These are phyloP conservation scores for Meyerozyma elateridarum DNA, from an alignment of 1,139 yeast genomes.

Conservation along the genomic window DNA sequence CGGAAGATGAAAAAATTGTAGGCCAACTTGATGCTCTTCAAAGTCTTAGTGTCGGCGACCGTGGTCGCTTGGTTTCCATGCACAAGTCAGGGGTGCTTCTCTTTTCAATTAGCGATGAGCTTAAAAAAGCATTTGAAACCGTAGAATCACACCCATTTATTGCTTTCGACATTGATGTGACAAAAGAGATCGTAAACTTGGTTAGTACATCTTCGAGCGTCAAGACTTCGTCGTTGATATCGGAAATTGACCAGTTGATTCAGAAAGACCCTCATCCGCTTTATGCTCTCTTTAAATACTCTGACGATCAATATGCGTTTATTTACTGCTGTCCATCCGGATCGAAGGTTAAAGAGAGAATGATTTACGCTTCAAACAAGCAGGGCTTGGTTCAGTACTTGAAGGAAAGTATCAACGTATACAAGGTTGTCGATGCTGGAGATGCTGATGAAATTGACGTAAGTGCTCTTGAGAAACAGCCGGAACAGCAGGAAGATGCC, in stretches of 20 bases:
- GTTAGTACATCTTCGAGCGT: slow-evolving; percentile 6
- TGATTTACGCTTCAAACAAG: slow-evolving; percentile 87
- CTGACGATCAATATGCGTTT: slow-evolving; percentile 40
- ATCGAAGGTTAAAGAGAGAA: slow-evolving; percentile 83
- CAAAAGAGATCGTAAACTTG: slow-evolving; percentile 25
- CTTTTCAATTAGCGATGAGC: slow-evolving; percentile 24
- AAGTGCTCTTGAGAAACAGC: slow-evolving; percentile 20
- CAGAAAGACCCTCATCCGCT: slow-evolving; percentile 26
- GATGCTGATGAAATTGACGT: slow-evolving; percentile 63
- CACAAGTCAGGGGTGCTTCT: slow-evolving; percentile 20
- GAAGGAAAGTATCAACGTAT: slow-evolving; percentile 20
- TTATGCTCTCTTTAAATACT: slow-evolving; percentile 52
- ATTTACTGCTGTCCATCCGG: slow-evolving; percentile 89
- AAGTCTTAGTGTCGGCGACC: slow-evolving; percentile 24
- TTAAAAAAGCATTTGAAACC: slow-evolving; percentile 20
- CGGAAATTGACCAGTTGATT: neutral
- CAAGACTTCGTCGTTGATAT: neutral
- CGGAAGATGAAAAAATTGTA: slow-evolving; percentile 57
- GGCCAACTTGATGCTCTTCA: slow-evolving; percentile 39
- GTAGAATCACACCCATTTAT: slow-evolving; percentile 19
- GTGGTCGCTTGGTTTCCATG: slow-evolving; percentile 37
- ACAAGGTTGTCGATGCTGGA: slow-evolving; percentile 58
- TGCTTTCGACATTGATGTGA: slow-evolving; percentile 29
- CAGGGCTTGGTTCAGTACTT: slow-evolving; percentile 58
- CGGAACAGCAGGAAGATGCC: slow-evolving; percentile 7